Conservation (phyloP, 2,329 filamentous ascomycete species). For the Akanthomyces uredinophilus region DNA sequence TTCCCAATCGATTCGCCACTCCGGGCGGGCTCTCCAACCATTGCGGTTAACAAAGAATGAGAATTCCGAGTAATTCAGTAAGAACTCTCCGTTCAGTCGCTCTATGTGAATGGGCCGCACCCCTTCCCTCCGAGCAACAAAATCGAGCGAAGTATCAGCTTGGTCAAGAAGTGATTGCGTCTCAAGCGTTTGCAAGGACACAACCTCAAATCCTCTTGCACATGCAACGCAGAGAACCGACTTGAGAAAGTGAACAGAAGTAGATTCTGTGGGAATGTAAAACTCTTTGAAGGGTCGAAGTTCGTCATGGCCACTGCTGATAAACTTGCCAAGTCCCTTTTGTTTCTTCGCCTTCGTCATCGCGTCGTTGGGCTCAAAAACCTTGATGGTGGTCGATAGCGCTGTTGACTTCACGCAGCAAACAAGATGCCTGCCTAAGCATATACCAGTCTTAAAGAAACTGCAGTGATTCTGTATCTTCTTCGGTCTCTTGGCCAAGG, state of each 20-base stretch:
- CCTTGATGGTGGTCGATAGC: constrained; percentile 93
- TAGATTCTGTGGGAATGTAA: constrained; percentile 97
- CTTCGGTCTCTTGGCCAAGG: constrained; percentile 78
- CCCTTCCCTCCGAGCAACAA: constrained; percentile 88
- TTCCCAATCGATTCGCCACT: constrained; percentile 98
- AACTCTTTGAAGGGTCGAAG: constrained; percentile 98
- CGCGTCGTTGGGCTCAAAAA: constrained; percentile 96
- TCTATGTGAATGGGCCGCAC: constrained; percentile 96
- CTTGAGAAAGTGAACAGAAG: constrained; percentile 94
- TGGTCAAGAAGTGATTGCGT: constrained; percentile 95
- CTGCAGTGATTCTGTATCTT: constrained; percentile 97
- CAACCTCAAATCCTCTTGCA: constrained; percentile 92
- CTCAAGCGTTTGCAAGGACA: constrained; percentile 94
- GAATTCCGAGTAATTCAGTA: constrained; percentile 97
- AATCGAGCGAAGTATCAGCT: constrained; percentile 95
- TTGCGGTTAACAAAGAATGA: constrained; percentile 99
- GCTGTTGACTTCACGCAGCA: constrained; percentile 95
- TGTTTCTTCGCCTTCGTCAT: constrained; percentile 93
- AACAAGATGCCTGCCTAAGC: constrained; percentile 86
- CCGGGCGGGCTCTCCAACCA: constrained; percentile 89
- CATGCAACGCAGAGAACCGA: constrained; percentile 96
- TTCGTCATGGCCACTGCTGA: constrained; percentile 86
- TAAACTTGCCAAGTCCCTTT: constrained; percentile 92
- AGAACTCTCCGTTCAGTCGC: constrained; percentile 90
- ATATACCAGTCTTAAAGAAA: constrained; percentile 97